Percentiles rank a stretch among this genome's conserved stretches.
phyloP scores from a whole-genome alignment of 108 stramenopile species.

The Nitzschia putrida region DNA sequence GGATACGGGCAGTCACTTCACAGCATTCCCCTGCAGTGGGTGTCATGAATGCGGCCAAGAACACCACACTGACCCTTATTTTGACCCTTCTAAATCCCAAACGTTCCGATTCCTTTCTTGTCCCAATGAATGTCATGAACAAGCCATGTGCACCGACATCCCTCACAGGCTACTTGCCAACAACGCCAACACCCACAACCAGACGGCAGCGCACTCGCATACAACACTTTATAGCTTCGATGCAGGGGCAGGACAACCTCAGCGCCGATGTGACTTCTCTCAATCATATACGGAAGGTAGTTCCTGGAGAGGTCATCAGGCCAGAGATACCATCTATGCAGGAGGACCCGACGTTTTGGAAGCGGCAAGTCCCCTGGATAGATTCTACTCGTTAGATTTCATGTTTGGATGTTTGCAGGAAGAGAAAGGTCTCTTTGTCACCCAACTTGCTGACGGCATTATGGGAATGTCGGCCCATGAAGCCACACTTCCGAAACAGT shows the following conservation, averaged over 20 bases:
- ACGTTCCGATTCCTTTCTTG: conserved; percentile 66
- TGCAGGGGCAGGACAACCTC: not conserved
- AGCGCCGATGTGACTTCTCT: conserved; percentile 34
- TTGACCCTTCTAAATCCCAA: conserved; percentile 54
- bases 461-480: conserved; percentile 90
- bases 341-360: conserved; percentile 51
- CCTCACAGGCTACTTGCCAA: not conserved
- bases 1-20: conserved; percentile 92
- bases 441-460: conserved; percentile 92
- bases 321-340: conserved; percentile 44
- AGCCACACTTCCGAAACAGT: conserved; percentile 79
- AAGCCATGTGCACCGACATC: not conserved
- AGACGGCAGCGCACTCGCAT: not conserved
- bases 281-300: conserved; percentile 68
- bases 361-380: conserved; percentile 40
- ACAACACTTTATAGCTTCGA: not conserved
- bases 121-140: conserved; percentile 50
- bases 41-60: conserved; percentile 79
- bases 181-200: no score
- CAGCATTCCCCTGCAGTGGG: conserved; percentile 90
- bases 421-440: conserved; percentile 44
- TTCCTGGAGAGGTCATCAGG: conserved; percentile 60
- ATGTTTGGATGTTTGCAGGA: conserved; percentile 86
- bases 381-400: conserved; percentile 51
- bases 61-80: conserved; percentile 93